These are phyloP conservation scores for Calonectria multiphialidica DNA, from an alignment of 2,329 filamentous ascomycete species.

Conservation along the genomic window DNA sequence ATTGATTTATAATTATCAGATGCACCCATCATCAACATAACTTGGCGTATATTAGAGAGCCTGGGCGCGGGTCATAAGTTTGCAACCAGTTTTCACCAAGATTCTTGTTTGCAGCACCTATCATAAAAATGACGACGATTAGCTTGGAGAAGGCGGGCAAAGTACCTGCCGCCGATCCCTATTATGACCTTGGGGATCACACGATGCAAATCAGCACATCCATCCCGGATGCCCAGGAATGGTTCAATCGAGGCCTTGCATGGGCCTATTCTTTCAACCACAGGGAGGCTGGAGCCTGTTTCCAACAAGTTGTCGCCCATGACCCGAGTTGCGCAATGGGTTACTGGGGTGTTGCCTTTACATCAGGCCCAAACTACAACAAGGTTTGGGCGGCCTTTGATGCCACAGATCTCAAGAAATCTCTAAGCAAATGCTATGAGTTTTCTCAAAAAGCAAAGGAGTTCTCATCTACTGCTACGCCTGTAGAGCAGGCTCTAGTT, in stretches of 20 bases:
- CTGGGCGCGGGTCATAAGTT: background rate
- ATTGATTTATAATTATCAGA: background rate
- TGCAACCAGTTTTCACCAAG: background rate
- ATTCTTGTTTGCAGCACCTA: background rate
- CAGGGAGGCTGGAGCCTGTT: conserved; percentile 75
- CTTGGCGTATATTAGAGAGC: background rate
- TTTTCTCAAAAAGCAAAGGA: background rate
- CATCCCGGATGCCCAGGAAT: conserved; percentile 56
- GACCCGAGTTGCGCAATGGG: conserved; percentile 71
- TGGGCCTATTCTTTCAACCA: conserved; percentile 84
- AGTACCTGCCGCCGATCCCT: background rate
- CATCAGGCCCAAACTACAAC: conserved; percentile 80
- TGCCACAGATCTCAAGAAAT: background rate
- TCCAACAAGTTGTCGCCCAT: conserved; percentile 65
- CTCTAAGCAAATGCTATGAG: background rate
- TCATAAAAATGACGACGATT: background rate
- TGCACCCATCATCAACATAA: too few relatives aligned
- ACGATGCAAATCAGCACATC: background rate
- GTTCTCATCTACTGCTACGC: background rate
- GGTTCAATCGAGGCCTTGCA: conserved; percentile 79
- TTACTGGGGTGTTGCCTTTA: conserved; percentile 78
- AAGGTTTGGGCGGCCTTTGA: conserved; percentile 73
- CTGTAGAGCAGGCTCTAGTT: conserved; percentile 70
- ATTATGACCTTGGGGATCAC: background rate
- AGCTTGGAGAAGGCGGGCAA: background rate